Base-by-base conservation (phyloP, 1,139 yeast species). In the Zygosaccharomyces pseudobailii region DNA sequence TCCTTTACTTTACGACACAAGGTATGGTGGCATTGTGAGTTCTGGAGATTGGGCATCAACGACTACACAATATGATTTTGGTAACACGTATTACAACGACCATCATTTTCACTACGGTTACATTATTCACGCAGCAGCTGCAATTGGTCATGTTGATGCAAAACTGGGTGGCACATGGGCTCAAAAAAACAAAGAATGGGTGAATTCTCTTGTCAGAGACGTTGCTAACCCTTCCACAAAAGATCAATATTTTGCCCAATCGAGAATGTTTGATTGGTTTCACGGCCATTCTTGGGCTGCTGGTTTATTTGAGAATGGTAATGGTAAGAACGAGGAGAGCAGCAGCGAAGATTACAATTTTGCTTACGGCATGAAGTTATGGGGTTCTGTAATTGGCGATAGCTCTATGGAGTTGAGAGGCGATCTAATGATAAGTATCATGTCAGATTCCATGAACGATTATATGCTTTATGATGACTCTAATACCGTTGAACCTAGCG, bases 261-360 rank as follows among this genome's bases (percentile, higher is more conserved):
- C 78, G 41, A 76, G 95, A 62, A 76, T 75, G 74, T 87, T 86
- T 66, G 92, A 85, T 64, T 87, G 87, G 87, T 87, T 69, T 68
- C 74, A 75, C 39, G 95, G 95, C 28, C 95, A 87, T 65, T 84
- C 94, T 2, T 86, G 92, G 89, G 94, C 95, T 6, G 78, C 78
- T 49, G 95, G 95, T 17, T 69, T 86, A 53, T 82, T 79, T 59
- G 78, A 75, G 32, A 70, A 80, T 55, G 84, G 82, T 32, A 94
- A 84, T 60, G 94, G 95, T 50, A 81, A 82, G 59, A 82, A 87
- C 60, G 85, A 87, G 69, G 95, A 87, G 66, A 82, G 90, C 3
- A 73, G 87, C 13, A 82, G 90, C 17, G 95, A 87, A 65, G 94
- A 86, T 61, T 82, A 82, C 70, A 85, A 87, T 68, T 84, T 84